These are phyloP conservation scores for Cladosporium sphaerospermum DNA, from an alignment of 2,329 filamentous ascomycete species.

Conservation along the genomic window DNA sequence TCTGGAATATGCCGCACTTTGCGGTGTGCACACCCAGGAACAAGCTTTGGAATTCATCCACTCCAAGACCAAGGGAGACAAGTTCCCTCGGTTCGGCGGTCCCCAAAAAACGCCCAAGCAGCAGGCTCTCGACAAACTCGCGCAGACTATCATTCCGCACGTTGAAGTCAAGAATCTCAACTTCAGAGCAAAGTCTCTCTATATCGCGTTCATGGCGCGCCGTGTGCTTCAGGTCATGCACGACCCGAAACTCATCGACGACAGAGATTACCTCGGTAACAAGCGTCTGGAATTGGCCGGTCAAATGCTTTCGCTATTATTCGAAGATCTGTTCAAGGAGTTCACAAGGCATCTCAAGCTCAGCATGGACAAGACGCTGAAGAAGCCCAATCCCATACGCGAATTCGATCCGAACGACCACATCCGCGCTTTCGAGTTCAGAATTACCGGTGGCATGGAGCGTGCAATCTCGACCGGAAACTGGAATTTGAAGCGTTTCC, in stretches of 20 bases:
- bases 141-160: slow-evolving; percentile 89
- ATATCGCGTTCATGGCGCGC: slow-evolving; percentile 96
- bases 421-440: slow-evolving; percentile 75
- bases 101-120: slow-evolving; percentile 72
- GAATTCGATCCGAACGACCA: slow-evolving; percentile 82
- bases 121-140: slow-evolving; percentile 86
- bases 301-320: slow-evolving; percentile 85
- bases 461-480: slow-evolving; percentile 95
- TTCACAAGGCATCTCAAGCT: slow-evolving; percentile 85
- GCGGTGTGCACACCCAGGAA: slow-evolving; percentile 84
- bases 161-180: slow-evolving; percentile 87
- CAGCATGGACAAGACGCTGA: slow-evolving; percentile 90
- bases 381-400: slow-evolving; percentile 84
- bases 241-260: slow-evolving; percentile 83
- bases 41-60: slow-evolving; percentile 94
- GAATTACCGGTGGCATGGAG: slow-evolving; percentile 89
- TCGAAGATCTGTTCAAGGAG: slow-evolving; percentile 96
- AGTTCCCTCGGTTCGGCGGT: slow-evolving; percentile 43
- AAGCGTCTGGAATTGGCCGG: slow-evolving; percentile 93
- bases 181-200: slow-evolving; percentile 94
- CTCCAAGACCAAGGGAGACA: slow-evolving; percentile 77
- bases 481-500: slow-evolving; percentile 96
- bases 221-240: slow-evolving; percentile 90
- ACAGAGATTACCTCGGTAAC: slow-evolving; percentile 96
- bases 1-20: slow-evolving; percentile 83